phyloP scores from a whole-genome alignment of 2,329 filamentous ascomycete genomes.

The Sporothrix variecibatus region DNA sequence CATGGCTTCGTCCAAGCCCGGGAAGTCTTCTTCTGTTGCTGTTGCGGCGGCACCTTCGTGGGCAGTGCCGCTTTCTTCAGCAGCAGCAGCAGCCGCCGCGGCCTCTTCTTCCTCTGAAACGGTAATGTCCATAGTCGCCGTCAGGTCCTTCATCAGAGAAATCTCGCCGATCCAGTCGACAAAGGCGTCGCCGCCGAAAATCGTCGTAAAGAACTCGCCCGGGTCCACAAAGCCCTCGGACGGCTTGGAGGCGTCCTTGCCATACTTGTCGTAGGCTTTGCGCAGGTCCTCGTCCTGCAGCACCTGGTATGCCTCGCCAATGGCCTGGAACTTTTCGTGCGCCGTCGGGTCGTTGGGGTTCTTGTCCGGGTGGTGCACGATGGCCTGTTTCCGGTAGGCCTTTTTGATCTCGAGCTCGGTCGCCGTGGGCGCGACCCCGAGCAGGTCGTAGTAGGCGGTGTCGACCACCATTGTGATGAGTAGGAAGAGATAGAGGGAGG shows the following conservation, averaged over 20 bases:
- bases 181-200: slow-evolving; percentile 96
- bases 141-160: slow-evolving; percentile 96
- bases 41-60: slow-evolving; percentile 46
- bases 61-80: slow-evolving; percentile 37
- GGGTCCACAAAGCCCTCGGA: slow-evolving; percentile 93
- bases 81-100: slow-evolving; percentile 38
- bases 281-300: slow-evolving; percentile 85
- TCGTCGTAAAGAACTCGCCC: slow-evolving; percentile 96
- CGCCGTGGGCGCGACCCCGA: slow-evolving; percentile 81
- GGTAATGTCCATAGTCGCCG: slow-evolving; percentile 97
- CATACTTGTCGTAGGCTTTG: slow-evolving; percentile 93
- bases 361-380: slow-evolving; percentile 95
- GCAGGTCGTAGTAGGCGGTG: slow-evolving; percentile 82
- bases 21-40: slow-evolving; percentile 47
- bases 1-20: slow-evolving; percentile 57
- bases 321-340: slow-evolving; percentile 90
- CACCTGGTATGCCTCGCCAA: slow-evolving; percentile 74
- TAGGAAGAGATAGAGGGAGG: slow-evolving; percentile 23
- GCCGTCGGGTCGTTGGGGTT: slow-evolving; percentile 95
- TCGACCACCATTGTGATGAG: slow-evolving; percentile 74
- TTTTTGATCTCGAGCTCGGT: slow-evolving; percentile 95
- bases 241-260: slow-evolving; percentile 91
- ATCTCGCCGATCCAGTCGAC: slow-evolving; percentile 97
- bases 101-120: slow-evolving; percentile 69
- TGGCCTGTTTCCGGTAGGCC: slow-evolving; percentile 91